Conservation (phyloP, 1,284 basidiomycete species). For the Rhizoctonia solani region DNA sequence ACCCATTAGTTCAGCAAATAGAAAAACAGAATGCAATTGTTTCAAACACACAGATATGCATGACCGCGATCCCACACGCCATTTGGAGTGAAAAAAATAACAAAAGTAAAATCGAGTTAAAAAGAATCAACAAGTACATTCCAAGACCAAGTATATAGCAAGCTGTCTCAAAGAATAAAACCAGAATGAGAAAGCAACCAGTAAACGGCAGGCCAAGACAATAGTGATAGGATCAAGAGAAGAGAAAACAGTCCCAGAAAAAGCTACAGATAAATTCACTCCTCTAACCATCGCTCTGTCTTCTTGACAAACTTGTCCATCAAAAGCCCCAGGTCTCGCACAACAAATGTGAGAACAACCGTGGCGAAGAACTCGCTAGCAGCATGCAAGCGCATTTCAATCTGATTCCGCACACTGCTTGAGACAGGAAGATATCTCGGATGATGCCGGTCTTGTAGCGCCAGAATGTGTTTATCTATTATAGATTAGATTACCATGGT, state of each 20-base stretch:
- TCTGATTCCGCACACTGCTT: slow-evolving; percentile 60
- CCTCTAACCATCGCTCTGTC: slow-evolving; percentile 84
- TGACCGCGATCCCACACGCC: slow-evolving; percentile 5
- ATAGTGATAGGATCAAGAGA: no score
- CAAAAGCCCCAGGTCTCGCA: slow-evolving; percentile 64
- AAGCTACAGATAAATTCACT: slow-evolving; percentile 50
- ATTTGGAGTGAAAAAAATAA: no score
- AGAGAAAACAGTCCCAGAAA: not conserved
- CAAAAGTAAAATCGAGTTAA: not conserved
- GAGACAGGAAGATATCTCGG: slow-evolving; percentile 75
- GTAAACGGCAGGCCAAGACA: not conserved
- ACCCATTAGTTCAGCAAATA: no score
- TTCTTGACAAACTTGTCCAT: slow-evolving; percentile 92
- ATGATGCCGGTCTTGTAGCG: slow-evolving; percentile 63
- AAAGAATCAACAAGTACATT: slow-evolving; percentile 27
- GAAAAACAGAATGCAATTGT: slow-evolving; percentile 30
- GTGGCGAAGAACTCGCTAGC: slow-evolving; percentile 89
- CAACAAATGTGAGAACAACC: slow-evolving; percentile 89
- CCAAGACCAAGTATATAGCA: slow-evolving; percentile 28
- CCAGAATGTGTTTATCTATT: slow-evolving; percentile 83
- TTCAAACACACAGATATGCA: slow-evolving; percentile 31
- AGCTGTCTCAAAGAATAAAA: not conserved
- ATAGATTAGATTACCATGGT: slow-evolving; percentile 1
- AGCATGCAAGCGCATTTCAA: slow-evolving; percentile 77
- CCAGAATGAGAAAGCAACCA: not conserved